Percentiles rank a stretch among this genome's conserved stretches.
These are phyloP conservation scores for Xylona heveae DNA, from an alignment of 495 filamentous ascomycete genomes.

Conservation along the genomic window DNA sequence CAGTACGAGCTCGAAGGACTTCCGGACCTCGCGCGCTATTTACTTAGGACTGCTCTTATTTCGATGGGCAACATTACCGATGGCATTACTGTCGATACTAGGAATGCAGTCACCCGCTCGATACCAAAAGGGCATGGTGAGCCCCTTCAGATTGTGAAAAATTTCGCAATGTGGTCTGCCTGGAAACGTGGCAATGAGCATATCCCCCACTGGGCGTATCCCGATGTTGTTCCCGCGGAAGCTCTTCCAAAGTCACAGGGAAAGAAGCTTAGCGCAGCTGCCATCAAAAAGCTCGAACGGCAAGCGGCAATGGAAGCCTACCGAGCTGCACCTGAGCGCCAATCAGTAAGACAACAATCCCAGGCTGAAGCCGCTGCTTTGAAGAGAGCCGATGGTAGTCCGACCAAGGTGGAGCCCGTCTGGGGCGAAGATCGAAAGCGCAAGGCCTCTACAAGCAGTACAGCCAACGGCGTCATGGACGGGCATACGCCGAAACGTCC, in stretches of 20 bases:
- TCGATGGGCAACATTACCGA: slow-evolving; percentile 38
- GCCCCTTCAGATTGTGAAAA: slow-evolving; percentile 35
- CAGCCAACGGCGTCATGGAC: too few relatives aligned
- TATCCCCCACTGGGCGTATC: slow-evolving; percentile 41
- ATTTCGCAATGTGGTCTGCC: slow-evolving; percentile 47
- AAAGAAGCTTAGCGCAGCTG: slow-evolving; percentile 13
- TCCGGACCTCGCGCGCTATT: slow-evolving; percentile 37
- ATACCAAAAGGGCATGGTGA: slow-evolving; percentile 43
- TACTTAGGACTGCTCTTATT: slow-evolving; percentile 48
- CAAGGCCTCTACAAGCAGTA: too few relatives aligned
- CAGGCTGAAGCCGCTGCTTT: slow-evolving; percentile 8
- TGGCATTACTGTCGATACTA: slow-evolving; percentile 30
- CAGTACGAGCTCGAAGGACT: slow-evolving; percentile 48
- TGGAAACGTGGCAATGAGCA: slow-evolving; percentile 56
- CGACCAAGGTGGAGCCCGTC: too few relatives aligned
- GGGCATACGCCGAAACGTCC: too few relatives aligned
- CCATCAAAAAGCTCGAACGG: slow-evolving; percentile 11
- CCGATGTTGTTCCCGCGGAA: slow-evolving; percentile 12
- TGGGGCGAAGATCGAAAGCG: too few relatives aligned
- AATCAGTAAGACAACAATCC: slow-evolving; percentile 11
- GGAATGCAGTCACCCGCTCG: slow-evolving; percentile 37
- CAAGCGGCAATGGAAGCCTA: slow-evolving; percentile 11
- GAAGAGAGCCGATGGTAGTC: too few relatives aligned
- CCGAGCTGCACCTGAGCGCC: slow-evolving; percentile 6
- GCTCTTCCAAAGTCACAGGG: slow-evolving; percentile 6